Percentiles rank a stretch among this genome's conserved stretches.
Conservation (phyloP, 805 yeast genomes). For the Scheffersomyces amazonensis region DNA sequence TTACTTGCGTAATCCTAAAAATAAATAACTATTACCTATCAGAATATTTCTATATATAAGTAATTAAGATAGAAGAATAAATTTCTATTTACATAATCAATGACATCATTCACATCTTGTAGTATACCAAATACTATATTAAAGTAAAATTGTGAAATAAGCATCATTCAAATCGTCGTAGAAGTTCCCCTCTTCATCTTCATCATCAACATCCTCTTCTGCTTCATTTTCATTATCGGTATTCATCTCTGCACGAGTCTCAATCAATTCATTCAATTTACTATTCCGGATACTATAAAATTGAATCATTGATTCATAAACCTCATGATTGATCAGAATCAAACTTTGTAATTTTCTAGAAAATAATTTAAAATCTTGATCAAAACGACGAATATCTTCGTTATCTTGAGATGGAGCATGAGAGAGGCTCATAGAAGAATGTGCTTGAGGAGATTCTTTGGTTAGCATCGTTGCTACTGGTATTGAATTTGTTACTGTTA, state of each 20-base stretch:
- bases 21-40: no score
- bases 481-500: no score
- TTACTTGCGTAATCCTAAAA: no score
- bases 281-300: slow-evolving; percentile 3
- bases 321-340: not conserved
- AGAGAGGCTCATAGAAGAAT: no score
- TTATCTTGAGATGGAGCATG: not conserved
- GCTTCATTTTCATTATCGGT: not conserved
- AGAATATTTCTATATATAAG: no score
- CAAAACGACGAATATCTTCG: not conserved
- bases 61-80: no score
- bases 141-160: slow-evolving; percentile 1
- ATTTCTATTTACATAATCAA: no score
- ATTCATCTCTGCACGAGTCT: not conserved
- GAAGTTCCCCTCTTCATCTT: no score
- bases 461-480: no score
- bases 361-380: not conserved
- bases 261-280: slow-evolving; percentile 5
- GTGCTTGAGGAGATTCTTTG: no score
- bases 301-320: not conserved
- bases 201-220: not conserved
- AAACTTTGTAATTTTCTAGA: not conserved
- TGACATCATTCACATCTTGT: no score
- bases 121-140: no score
- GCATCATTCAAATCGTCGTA: slow-evolving; percentile 7